These are phyloP conservation scores for Uromyces viciae-fabae DNA, from an alignment of 1,284 basidiomycete genomes.

Conservation along the genomic window DNA sequence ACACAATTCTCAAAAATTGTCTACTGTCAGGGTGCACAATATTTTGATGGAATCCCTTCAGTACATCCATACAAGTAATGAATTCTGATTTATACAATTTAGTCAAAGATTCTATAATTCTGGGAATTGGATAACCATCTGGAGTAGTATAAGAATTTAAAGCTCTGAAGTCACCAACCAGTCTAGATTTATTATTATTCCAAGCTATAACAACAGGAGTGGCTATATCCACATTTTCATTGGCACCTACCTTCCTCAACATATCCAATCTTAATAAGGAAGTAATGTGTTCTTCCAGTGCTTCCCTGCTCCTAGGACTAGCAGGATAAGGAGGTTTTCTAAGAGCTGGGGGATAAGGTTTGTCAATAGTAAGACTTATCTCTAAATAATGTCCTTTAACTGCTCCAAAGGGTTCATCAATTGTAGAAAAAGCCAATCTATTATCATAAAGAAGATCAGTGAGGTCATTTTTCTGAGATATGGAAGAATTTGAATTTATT, in stretches of 20 bases:
- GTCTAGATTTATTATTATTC: constrained; percentile 5
- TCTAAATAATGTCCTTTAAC: background rate
- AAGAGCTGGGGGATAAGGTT: constrained; percentile 1
- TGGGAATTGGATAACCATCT: background rate
- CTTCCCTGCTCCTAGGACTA: background rate
- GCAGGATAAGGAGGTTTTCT: constrained; percentile 7
- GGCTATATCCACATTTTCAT: constrained; percentile 15
- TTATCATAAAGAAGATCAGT: background rate
- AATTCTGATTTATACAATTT: background rate
- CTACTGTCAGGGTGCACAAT: background rate
- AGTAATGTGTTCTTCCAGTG: background rate
- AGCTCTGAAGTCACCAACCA: constrained; percentile 23
- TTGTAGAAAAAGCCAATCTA: background rate
- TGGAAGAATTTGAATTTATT: background rate
- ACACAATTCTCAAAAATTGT: background rate
- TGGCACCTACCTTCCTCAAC: background rate
- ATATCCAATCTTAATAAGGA: background rate
- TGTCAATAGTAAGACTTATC: background rate
- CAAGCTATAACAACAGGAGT: background rate
- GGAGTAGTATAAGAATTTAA: background rate
- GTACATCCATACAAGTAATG: constrained; percentile 13
- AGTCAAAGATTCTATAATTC: background rate
- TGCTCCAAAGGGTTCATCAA: background rate
- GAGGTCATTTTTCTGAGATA: background rate
- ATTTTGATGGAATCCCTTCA: constrained; percentile 24